Percentiles rank a stretch among this genome's conserved stretches.
Conservation (phyloP, 2,329 filamentous ascomycete genomes). For the Fusarium heterosporum region DNA sequence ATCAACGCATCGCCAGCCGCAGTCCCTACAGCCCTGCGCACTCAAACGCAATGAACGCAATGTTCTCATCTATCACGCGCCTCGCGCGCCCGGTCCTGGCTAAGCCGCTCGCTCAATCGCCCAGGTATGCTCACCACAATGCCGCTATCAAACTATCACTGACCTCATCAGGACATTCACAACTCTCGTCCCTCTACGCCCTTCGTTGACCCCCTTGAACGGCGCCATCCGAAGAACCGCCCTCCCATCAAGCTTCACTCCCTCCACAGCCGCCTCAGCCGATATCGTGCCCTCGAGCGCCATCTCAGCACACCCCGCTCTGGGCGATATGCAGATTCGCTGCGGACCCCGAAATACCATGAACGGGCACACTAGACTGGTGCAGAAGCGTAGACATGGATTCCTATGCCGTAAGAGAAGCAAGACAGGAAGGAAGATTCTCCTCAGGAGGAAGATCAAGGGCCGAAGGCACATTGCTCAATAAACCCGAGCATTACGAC, state of each 20-base stretch:
- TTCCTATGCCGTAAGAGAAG: constrained; percentile 65
- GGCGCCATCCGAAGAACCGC: constrained; percentile 49
- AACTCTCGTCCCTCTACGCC: constrained; percentile 64
- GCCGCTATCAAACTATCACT: constrained; percentile 5
- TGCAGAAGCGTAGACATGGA: constrained; percentile 70
- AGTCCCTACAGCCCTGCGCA: constrained; percentile 21
- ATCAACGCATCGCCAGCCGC: constrained; percentile 32
- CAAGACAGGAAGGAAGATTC: constrained; percentile 64
- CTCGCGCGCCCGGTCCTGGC: constrained; percentile 48
- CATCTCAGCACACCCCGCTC: constrained; percentile 65
- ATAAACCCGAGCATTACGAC: constrained; percentile 15
- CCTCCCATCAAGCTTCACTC: constrained; percentile 49
- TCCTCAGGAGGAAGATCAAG: constrained; percentile 65
- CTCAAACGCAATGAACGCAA: constrained; percentile 40
- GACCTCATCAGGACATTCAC: constrained; percentile 57
- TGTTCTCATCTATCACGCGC: constrained; percentile 49
- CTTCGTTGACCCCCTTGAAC: constrained; percentile 54
- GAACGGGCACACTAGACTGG: constrained; percentile 64
- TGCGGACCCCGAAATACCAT: constrained; percentile 70
- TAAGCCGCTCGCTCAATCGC: constrained; percentile 41
- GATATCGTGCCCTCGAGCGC: constrained; percentile 61
- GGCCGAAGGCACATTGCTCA: constrained; percentile 57
- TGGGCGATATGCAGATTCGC: constrained; percentile 65
- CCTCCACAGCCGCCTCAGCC: constrained; percentile 45
- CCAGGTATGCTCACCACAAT: constrained; percentile 39